A percentile compares a stretch with the other conserved stretches of the same genome.
Evolutionary conservation across 1,284 basidiomycete species (phyloP).

Genomic region (Papiliotrema laurentii): DNA sequence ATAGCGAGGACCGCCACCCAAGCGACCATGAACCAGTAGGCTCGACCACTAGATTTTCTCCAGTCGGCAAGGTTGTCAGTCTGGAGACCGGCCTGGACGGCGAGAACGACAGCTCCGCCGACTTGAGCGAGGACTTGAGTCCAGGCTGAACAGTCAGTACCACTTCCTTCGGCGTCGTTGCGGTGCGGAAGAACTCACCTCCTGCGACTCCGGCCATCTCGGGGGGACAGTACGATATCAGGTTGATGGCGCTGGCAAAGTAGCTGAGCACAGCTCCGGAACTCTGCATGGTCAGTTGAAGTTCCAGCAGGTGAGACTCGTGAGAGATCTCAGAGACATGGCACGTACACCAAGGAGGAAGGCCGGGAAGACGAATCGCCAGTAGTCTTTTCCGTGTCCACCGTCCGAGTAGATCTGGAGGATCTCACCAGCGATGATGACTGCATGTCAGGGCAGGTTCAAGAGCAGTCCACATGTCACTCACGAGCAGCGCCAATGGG

Average conservation of each 20-base stretch:
- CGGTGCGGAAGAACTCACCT: no score
- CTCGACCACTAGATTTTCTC: slow-evolving; percentile 21
- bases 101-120: slow-evolving; percentile 32
- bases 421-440: slow-evolving; percentile 26
- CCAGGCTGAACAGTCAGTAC: no score
- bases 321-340: slow-evolving; percentile 3
- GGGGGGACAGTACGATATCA: slow-evolving; percentile 33
- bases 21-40: slow-evolving; percentile 35
- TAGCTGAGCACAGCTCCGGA: slow-evolving; percentile 24
- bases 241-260: slow-evolving; percentile 25
- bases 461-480: slow-evolving; percentile 2
- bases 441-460: slow-evolving; percentile 7
- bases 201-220: slow-evolving; percentile 43
- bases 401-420: slow-evolving; percentile 36
- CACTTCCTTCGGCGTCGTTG: no score
- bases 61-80: slow-evolving; percentile 27
- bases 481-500: slow-evolving; percentile 25
- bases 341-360: slow-evolving; percentile 22
- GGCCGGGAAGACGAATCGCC: slow-evolving; percentile 38
- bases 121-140: slow-evolving; percentile 38
- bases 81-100: slow-evolving; percentile 43
- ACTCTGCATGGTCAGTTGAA: not conserved
- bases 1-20: slow-evolving; percentile 23
- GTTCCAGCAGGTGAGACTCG: not conserved
- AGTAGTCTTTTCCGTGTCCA: slow-evolving; percentile 38